Base-by-base conservation (phyloP, 352 stramenopile genomes). In the Globisporangium canariense region DNA sequence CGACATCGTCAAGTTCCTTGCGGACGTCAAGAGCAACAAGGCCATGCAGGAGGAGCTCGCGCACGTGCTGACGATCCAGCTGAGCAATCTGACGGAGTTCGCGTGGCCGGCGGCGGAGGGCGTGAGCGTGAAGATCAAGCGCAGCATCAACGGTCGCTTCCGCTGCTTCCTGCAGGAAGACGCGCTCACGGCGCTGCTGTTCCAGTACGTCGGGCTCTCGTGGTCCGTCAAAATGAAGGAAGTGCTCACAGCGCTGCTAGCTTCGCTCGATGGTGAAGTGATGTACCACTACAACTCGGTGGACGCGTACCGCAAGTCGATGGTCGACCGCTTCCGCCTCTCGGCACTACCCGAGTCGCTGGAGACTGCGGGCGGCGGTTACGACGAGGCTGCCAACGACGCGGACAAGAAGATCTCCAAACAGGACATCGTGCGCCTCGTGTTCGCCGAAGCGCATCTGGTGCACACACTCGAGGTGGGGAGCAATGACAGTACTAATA, bases 1-100 rank as follows among this genome's bases (percentile, higher is more conserved):
- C 38, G 71, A 78, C 34, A 65, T 84, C 16, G 72, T 71, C 25
- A 57, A 58, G 25, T 69, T 84, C 47, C 71, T 84, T 25, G 60
- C 47, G 14, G 71, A 82, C 56, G 72, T 73, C 20, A 60, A 69
- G 34, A 43, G 67, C 43, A 80, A 74, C 62, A 51, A 63, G 6
- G 38, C 68, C 40, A 75, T 78, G 47, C 69, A 79, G 32, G 64
- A 69, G 25, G 74, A 84, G 62, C 67, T 82, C 32, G 68, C 74
- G 0, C 65, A 82, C 30, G 76, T 84, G 28, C 64, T 84, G 22
- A 84, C 74, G 14, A 84, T 84, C 41, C 66, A 84, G 56, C 30
- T 84, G 30, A 75, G 71, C 60, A 81, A 84, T 53, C 40, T 80
- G 41, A 52, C 40, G 3, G 76, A 81, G 34, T 84, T 78, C 67